These are phyloP conservation scores for Lentinula guzmanii DNA, from an alignment of 768 basidiomycete species.

Conservation along the genomic window DNA sequence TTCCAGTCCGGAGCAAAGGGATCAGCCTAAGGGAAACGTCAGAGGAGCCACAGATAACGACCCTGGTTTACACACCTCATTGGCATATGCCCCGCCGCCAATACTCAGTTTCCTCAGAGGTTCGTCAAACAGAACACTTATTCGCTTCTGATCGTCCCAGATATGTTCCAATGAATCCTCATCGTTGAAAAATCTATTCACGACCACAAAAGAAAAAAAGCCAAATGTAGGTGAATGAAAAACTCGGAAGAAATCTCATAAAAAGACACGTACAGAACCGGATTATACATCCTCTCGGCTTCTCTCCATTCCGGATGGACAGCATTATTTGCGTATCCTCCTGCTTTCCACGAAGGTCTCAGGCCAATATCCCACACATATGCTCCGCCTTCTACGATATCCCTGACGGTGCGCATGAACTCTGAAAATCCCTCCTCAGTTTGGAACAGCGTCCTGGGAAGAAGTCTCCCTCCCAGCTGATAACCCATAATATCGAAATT, in stretches of 20 bases:
- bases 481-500: neutral
- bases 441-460: neutral
- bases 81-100: neutral
- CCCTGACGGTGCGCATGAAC: neutral
- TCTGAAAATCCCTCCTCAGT: neutral
- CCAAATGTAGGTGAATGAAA: neutral
- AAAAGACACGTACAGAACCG: neutral
- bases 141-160: neutral
- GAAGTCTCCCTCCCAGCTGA: neutral
- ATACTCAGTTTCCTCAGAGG: neutral
- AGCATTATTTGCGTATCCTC: slow-evolving; percentile 2
- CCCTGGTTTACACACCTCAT: neutral
- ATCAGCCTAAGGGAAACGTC: neutral
- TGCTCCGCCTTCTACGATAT: neutral
- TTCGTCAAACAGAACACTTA: neutral
- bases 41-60: neutral
- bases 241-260: neutral
- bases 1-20: slow-evolving; percentile 10
- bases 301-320: slow-evolving; percentile 5
- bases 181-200: neutral
- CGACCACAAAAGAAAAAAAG: neutral
- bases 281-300: neutral
- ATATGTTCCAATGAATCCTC: neutral
- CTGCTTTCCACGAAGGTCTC: neutral
- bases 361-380: neutral